A percentile compares a stretch with the other conserved stretches of the same genome.
phyloP scores from a whole-genome alignment of 106 monocot species.

The Phalaenopsis aphrodite region DNA sequence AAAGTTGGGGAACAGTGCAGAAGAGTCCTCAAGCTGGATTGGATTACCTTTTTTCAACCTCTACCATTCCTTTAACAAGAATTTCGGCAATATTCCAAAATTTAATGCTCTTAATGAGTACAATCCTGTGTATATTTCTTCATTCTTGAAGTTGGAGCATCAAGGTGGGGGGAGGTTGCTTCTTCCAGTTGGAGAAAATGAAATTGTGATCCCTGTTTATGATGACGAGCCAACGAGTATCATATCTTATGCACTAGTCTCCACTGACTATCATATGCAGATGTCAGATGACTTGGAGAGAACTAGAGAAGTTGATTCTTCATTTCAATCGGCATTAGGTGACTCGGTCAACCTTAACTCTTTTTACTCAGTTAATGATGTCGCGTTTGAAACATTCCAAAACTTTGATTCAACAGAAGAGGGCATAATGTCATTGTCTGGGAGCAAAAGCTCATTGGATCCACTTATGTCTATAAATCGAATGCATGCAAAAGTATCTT shows the following conservation, averaged over 20 bases:
- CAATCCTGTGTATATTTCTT: constrained; percentile 49
- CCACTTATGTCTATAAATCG: constrained; percentile 33
- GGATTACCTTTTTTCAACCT: constrained; percentile 46
- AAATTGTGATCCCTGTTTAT: constrained; percentile 63
- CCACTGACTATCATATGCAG: constrained; percentile 58
- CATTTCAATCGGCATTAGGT: constrained; percentile 17
- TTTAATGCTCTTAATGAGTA: constrained; percentile 39
- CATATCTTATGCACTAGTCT: constrained; percentile 67
- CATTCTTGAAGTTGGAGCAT: constrained; percentile 33
- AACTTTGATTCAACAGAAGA: constrained; percentile 50
- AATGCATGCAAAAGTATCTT: constrained; percentile 66
- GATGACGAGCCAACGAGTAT: constrained; percentile 94
- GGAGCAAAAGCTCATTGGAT: constrained; percentile 33
- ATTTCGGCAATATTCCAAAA: constrained; percentile 14
- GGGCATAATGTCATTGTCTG: constrained; percentile 35
- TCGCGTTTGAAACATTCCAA: constrained; percentile 28
- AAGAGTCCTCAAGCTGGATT: constrained; percentile 45
- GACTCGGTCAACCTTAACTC: constrained; percentile 26
- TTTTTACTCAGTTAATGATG: constrained; percentile 48
- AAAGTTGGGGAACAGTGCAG: constrained; percentile 25
- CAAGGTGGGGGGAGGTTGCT: constrained; percentile 42
- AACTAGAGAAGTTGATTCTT: constrained; percentile 33
- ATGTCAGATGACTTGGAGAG: constrained; percentile 48
- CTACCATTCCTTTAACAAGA: constrained; percentile 53
- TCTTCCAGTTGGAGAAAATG: constrained; percentile 64